Conservation (phyloP, 2,329 filamentous ascomycete species). For the Penicillium psychrosexuale region DNA sequence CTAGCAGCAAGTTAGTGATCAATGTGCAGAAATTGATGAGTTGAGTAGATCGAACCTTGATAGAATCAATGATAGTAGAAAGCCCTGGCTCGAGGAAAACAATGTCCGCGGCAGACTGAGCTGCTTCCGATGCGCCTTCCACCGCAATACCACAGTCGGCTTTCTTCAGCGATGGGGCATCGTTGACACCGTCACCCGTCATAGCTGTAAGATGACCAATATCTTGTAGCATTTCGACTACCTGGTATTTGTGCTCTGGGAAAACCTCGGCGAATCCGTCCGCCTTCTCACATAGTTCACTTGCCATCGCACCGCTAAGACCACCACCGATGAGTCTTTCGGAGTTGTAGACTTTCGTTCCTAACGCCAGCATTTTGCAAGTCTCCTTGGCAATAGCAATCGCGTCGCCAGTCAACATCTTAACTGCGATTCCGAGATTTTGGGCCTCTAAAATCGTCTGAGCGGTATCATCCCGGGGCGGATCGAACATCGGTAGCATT, state of each 20-base stretch:
- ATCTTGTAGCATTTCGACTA: slow-evolving; percentile 72
- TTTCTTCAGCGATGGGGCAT: slow-evolving; percentile 70
- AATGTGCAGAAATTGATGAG: too few relatives aligned
- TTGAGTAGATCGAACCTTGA: slow-evolving; percentile 53
- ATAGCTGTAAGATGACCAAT: slow-evolving; percentile 69
- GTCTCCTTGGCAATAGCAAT: slow-evolving; percentile 78
- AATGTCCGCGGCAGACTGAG: slow-evolving; percentile 70
- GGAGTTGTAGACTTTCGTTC: slow-evolving; percentile 78
- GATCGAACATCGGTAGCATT: slow-evolving; percentile 78
- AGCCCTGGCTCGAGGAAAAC: slow-evolving; percentile 71
- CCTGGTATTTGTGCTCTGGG: slow-evolving; percentile 72
- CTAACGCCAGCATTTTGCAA: slow-evolving; percentile 75
- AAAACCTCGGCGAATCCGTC: slow-evolving; percentile 73
- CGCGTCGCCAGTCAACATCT: slow-evolving; percentile 78
- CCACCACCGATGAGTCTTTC: slow-evolving; percentile 73
- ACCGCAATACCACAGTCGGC: slow-evolving; percentile 72
- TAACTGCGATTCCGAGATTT: slow-evolving; percentile 71
- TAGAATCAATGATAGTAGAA: slow-evolving; percentile 68
- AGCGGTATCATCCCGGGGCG: slow-evolving; percentile 73
- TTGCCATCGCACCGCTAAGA: slow-evolving; percentile 67
- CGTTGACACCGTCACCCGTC: slow-evolving; percentile 74
- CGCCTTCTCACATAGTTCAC: slow-evolving; percentile 71
- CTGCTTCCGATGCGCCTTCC: slow-evolving; percentile 68
- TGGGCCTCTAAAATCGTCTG: slow-evolving; percentile 74
- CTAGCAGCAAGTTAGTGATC: too few relatives aligned